Evolutionary conservation across 306 rosid genomes (phyloP), one percentile per base, ranked within the genome.

Genomic region (Ochetophila trinervis): DNA sequence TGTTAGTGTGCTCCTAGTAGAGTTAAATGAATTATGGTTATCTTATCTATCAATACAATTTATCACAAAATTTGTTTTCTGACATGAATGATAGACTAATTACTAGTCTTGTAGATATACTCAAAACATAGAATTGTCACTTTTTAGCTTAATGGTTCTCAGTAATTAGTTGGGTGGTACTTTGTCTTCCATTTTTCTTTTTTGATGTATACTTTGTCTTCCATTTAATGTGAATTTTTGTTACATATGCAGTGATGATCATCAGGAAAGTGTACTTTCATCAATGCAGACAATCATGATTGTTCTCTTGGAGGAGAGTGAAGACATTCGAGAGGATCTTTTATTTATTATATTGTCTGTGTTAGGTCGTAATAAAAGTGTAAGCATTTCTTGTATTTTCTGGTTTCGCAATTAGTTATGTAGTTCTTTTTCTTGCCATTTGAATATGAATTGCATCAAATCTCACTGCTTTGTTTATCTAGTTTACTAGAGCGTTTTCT

Each of bases 201-300:
- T 53, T 27, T 69, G n/a, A n/a, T n/a, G n/a, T n/a, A n/a, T n/a
- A n/a, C 24, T 12, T 62, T 67, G 56, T 35, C 18, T 14, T 34
- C 12, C 14, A 18, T 48, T 27, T 20, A 21, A 20, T 24, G 48
- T 23, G 20, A 34, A 35, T 17, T 56, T 62, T 53, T 69, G 45
- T 45, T 21, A 40, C 56, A 53, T 74, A 50, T 77, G 76, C 90
- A 94, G 99, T 72, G 96, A 90, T 83, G 96, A 94, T 77, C 99
- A 94, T 78, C 87, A 85, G 20, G 99, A 94, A 75, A 88, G 88
- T 82, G 92, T 94, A 65, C 73, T 90, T 76, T 88, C 92, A 53
- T 86, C 99, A 32, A 94, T 94, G 99, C 90, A 90, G 83, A 90
- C 87, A 44, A 90, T 94, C 66, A 90, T 94, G 97, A 80, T 79